These are phyloP conservation scores for Umbelopsis sp. DNA, from an alignment of 192 early-diverging fungal species.

Conservation along the genomic window DNA sequence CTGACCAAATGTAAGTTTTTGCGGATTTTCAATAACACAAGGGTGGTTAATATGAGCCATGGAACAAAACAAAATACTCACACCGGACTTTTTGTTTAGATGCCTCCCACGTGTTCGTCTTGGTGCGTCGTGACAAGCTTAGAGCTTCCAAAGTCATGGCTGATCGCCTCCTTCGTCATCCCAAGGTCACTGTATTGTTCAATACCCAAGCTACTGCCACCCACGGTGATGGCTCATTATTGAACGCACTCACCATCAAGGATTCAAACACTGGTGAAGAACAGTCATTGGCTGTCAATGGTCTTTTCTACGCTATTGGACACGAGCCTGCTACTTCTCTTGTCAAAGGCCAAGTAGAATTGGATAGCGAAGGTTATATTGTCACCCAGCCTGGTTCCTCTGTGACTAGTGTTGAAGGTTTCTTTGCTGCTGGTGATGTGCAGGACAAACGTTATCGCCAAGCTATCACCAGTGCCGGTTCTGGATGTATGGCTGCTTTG, in stretches of 20 bases:
- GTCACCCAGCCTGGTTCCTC: slow-evolving; percentile 76
- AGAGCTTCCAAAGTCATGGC: slow-evolving; percentile 99
- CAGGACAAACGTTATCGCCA: slow-evolving; percentile 96
- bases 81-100: slow-evolving; percentile 20
- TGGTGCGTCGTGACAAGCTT: slow-evolving; percentile 93
- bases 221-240: slow-evolving; percentile 81
- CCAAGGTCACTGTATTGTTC: slow-evolving; percentile 93
- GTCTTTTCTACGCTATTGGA: slow-evolving; percentile 98
- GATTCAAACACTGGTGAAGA: slow-evolving; percentile 76
- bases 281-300: slow-evolving; percentile 74
- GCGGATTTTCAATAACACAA: background rate
- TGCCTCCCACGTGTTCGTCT: slow-evolving; percentile 90
- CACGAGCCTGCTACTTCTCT: slow-evolving; percentile 86
- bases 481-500: slow-evolving; percentile 98
- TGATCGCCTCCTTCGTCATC: slow-evolving; percentile 76
- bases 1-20: slow-evolving; percentile 81
- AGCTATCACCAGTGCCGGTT: slow-evolving; percentile 95
- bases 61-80: too few species aligned
- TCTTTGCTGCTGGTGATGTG: slow-evolving; percentile 98
- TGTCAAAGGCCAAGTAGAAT: slow-evolving; percentile 75
- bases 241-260: slow-evolving; percentile 76
- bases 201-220: slow-evolving; percentile 85
- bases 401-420: slow-evolving; percentile 85
- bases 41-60: too few species aligned
- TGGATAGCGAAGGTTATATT: slow-evolving; percentile 92